Evolutionary conservation across 495 filamentous ascomycete genomes (phyloP).

Genomic region (Aspergillus ostianus): DNA sequence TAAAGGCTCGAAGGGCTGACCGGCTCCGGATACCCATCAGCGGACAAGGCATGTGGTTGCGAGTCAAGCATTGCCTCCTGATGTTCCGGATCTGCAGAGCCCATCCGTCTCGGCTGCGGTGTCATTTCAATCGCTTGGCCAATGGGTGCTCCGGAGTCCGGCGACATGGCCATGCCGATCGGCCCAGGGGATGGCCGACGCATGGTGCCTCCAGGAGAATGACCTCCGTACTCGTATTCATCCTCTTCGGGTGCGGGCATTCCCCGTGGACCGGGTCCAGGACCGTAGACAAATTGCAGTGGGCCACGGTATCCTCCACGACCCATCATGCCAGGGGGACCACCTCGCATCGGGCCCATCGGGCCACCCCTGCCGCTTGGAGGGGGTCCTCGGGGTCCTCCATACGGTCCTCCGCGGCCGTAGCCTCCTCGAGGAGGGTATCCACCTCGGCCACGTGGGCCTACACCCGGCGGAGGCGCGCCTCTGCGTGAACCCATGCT

Average conservation of each 20-base stretch:
- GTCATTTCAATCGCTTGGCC: conserved; percentile 86
- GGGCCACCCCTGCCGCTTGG: conserved; percentile 32
- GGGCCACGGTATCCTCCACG: conserved; percentile 52
- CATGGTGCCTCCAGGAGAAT: conserved; percentile 26
- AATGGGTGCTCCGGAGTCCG: conserved; percentile 43
- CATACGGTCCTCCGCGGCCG: conserved; percentile 54
- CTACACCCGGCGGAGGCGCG: conserved; percentile 48
- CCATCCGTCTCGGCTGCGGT: conserved; percentile 37
- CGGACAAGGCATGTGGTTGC: conserved; percentile 49
- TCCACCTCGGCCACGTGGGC: conserved; percentile 53
- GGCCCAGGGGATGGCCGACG: conserved; percentile 59
- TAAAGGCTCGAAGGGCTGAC: conserved; percentile 65
- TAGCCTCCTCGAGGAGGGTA: conserved; percentile 59
- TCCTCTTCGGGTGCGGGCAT: conserved; percentile 32
- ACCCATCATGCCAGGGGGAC: conserved; percentile 34
- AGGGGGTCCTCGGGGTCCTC: conserved; percentile 37
- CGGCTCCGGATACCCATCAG: conserved; percentile 28
- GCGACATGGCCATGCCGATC: conserved; percentile 49
- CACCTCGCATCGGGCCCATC: conserved; percentile 38
- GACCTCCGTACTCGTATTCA: conserved; percentile 29
- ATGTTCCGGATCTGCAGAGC: conserved; percentile 45
- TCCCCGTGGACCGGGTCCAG: conserved; percentile 26
- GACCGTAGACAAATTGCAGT: conserved; percentile 52
- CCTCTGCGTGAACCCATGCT: conserved; percentile 56
- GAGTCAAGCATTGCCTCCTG: conserved; percentile 62